Evolutionary conservation across 192 early-diverging fungal genomes (phyloP), one percentile per base, ranked within the genome.

Genomic region (Chytriomyces hyalinus): DNA sequence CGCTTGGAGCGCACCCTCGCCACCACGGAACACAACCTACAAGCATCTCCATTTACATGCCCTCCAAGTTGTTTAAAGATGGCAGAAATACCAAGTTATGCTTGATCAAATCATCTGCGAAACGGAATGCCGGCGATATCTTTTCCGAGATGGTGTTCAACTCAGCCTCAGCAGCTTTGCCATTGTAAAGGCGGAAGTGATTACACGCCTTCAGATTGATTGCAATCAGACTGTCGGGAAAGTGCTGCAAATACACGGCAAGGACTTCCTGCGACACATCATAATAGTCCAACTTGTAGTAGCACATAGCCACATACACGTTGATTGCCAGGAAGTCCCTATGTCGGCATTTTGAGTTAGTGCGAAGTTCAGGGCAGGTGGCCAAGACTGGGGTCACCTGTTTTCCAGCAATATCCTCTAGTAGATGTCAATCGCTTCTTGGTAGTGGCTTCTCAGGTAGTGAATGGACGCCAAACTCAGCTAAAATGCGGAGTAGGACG

Each of bases 281-380:
- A 73, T 90, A 89, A 80, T 90, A 90, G 79, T 90, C 89, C 36
- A 90, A 81, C 75, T 90, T 90, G 79, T 90, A 90, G 82, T 90
- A 90, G 73, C 89, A 90, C 84, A 90, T 87, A 50, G 89, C 89
- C 17, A 88, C 83, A 61, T 90, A 90, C 20, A 88, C 89, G 78
- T 90, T 90, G 59, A 88, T 83, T 24, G 89, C 87, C 9, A 89
- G 76, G 61, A 80, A 90, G 15, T 90, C 87, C 46, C 87, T 83
- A 26, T 0, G 24, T 26, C 24, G 24, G 24, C 24, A 26, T 26
- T 26, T 26, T 26, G 24, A 26, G 24, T 26, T 26, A 26, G 24
- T 26, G 24, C 24, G 24, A 26, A 26, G 24, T 26, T 26, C 24
- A 26, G 24, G 24, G 24, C 24, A 26, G 24, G 24, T 26, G 24